A percentile compares a stretch with the other conserved stretches of the same genome.
Evolutionary conservation across 2,329 filamentous ascomycete species (phyloP).

Genomic region (Huntiella bhutanensis): DNA sequence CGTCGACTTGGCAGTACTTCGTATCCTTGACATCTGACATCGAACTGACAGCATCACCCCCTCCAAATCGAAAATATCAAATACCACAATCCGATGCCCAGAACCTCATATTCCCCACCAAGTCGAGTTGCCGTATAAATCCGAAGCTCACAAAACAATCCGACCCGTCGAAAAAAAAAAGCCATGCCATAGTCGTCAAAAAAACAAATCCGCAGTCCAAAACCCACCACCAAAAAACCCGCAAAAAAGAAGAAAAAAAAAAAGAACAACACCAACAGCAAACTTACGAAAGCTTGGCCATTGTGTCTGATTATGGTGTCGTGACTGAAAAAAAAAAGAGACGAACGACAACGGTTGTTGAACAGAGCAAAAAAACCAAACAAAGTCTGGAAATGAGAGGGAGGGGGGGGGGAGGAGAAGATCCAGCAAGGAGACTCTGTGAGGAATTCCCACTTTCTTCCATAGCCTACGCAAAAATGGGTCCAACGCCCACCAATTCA

Average conservation of each 20-base stretch:
- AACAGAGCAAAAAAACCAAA: slow-evolving; percentile 4
- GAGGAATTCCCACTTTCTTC: too few relatives aligned
- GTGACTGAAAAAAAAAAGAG: slow-evolving; percentile 10
- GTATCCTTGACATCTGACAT: neutral
- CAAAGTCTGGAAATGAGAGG: neutral
- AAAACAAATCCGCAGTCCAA: too few relatives aligned
- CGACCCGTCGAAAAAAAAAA: too few relatives aligned
- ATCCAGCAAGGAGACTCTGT: too few relatives aligned
- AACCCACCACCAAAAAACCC: too few relatives aligned
- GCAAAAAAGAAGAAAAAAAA: slow-evolving; percentile 1
- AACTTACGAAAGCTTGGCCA: slow-evolving; percentile 46
- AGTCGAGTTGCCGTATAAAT: too few relatives aligned
- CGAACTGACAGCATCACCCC: neutral
- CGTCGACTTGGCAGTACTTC: neutral
- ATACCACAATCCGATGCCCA: neutral
- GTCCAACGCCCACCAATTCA: too few relatives aligned
- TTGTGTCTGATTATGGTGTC: slow-evolving; percentile 29
- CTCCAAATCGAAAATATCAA: neutral
- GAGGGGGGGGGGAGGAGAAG: neutral
- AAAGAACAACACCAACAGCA: slow-evolving; percentile 5
- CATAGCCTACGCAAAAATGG: too few relatives aligned
- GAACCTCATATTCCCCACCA: neutral
- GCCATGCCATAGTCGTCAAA: too few relatives aligned
- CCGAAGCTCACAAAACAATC: too few relatives aligned
- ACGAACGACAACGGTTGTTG: slow-evolving; percentile 11